Percentiles rank a stretch among this genome's conserved stretches.
Conservation (phyloP, 345 rosid genomes). For the Toxicodendron radicans region DNA sequence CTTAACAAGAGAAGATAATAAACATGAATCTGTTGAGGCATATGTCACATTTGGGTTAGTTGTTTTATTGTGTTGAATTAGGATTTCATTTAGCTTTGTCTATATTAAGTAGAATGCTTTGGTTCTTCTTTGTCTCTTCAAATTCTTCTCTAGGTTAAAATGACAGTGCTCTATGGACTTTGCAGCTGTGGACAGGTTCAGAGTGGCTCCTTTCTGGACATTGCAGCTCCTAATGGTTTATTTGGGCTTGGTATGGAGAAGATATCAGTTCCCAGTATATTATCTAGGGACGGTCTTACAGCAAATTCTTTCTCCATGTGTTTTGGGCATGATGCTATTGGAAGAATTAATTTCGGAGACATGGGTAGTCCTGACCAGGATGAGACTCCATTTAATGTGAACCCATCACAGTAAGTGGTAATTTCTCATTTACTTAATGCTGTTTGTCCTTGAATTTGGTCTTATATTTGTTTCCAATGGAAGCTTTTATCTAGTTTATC, state of each 20-base stretch:
- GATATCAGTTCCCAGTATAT: slow-evolving; percentile 80
- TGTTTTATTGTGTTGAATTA: slow-evolving; percentile 6
- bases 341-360: slow-evolving; percentile 90
- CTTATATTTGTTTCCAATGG: background rate
- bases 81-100: background rate
- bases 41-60: slow-evolving; percentile 74
- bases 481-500: slow-evolving; percentile 11
- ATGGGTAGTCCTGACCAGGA: slow-evolving; percentile 80
- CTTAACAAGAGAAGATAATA: slow-evolving; percentile 50
- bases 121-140: background rate
- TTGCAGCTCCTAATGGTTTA: slow-evolving; percentile 89
- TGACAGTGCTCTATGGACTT: slow-evolving; percentile 35
- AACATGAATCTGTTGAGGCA: slow-evolving; percentile 50
- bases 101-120: background rate
- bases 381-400: slow-evolving; percentile 76
- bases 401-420: slow-evolving; percentile 81
- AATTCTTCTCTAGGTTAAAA: slow-evolving; percentile 19
- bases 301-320: slow-evolving; percentile 93
- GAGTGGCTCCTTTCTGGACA: slow-evolving; percentile 83
- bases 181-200: slow-evolving; percentile 97
- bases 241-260: slow-evolving; percentile 90
- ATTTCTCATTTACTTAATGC: slow-evolving; percentile 34
- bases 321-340: slow-evolving; percentile 77
- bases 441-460: slow-evolving; percentile 12
- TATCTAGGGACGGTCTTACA: slow-evolving; percentile 65